A percentile compares a stretch with the other conserved stretches of the same genome.
Evolutionary conservation across 2,329 filamentous ascomycete species (phyloP).

Genomic region (Fusarium bactridioides): DNA sequence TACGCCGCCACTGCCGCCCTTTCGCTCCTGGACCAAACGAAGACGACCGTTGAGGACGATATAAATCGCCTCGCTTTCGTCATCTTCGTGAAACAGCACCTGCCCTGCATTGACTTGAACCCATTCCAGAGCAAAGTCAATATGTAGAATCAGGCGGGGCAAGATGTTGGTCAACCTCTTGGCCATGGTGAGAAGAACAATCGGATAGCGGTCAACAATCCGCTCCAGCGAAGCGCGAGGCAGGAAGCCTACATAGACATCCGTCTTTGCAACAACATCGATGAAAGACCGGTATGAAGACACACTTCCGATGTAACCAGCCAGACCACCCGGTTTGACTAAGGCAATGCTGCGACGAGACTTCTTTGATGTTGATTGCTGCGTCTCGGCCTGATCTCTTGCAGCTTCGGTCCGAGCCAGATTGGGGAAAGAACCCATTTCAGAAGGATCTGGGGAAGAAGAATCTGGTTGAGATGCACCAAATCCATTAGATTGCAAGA

Average conservation of each 20-base stretch:
- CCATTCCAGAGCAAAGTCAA: slow-evolving; percentile 98
- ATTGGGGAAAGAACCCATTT: slow-evolving; percentile 43
- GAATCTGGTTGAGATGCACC: slow-evolving; percentile 31
- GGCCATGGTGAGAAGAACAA: slow-evolving; percentile 93
- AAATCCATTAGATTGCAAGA: slow-evolving; percentile 43
- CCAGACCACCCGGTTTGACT: slow-evolving; percentile 92
- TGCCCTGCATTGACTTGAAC: slow-evolving; percentile 95
- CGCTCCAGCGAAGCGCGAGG: slow-evolving; percentile 85
- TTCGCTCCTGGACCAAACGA: slow-evolving; percentile 81
- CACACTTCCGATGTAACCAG: slow-evolving; percentile 92
- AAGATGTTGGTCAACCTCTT: slow-evolving; percentile 91
- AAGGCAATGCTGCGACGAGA: slow-evolving; percentile 78
- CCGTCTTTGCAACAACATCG: slow-evolving; percentile 95
- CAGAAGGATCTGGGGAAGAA: slow-evolving; percentile 29
- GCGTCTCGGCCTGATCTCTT: slow-evolving; percentile 45
- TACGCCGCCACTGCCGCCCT: slow-evolving; percentile 83
- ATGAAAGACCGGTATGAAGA: slow-evolving; percentile 97
- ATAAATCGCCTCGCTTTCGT: slow-evolving; percentile 98
- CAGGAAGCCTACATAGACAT: slow-evolving; percentile 96
- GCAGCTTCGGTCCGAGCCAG: slow-evolving; percentile 40
- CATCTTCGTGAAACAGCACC: slow-evolving; percentile 89
- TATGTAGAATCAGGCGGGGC: slow-evolving; percentile 89
- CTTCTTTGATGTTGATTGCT: slow-evolving; percentile 55
- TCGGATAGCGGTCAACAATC: slow-evolving; percentile 91
- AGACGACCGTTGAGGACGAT: slow-evolving; percentile 95